Evolutionary conservation across 257 asterid species (phyloP), one percentile per base, ranked within the genome.

Genomic region (Scutellaria barbata): DNA sequence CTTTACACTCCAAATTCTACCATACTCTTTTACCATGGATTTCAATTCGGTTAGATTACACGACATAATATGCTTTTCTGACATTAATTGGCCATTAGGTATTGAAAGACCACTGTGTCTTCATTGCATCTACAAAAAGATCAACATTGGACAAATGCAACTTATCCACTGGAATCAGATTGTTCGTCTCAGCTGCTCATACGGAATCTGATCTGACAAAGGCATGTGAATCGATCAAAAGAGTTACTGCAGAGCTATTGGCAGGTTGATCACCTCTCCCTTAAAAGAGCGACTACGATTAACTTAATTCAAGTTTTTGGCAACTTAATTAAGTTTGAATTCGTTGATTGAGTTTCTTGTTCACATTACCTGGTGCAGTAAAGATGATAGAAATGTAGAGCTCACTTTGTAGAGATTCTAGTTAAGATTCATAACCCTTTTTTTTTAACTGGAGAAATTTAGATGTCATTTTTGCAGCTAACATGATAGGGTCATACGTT

Each of bases 101-200:
- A 14, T 35, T 90, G 87, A 88, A 88, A 72, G 88, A 83, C 63
- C 84, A 90, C 79, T 75, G 82, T 5, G 66, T 90, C 63, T 83
- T 88, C 68, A 75, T 89, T 16, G 84, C 77, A 8, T 80, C 89
- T 63, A 82, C 96, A 53, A 89, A 79, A 74, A 76, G 94, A 77
- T 85, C 96, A 22, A 80, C 83, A 6, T 76, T 87, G 13, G 96
- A 89, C 76, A 89, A 83, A 75, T 89, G 96, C 84, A 79, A 73
- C 8, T 73, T 89, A 73, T 90, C 92, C 1, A 82, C 76, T 10
- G 96, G 95, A 51, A 83, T 89, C 43, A 84, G 88, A 69, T 68
- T 85, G 72, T 83, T 75, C 39, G 84, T 88, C 40, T 90, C 95
- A 59, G 89, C 96, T 45, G 91, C 78, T 45, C 96, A 90, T 76